Evolutionary conservation across 2,329 filamentous ascomycete genomes (phyloP).

Genomic region (Macroventuria anomochaeta): DNA sequence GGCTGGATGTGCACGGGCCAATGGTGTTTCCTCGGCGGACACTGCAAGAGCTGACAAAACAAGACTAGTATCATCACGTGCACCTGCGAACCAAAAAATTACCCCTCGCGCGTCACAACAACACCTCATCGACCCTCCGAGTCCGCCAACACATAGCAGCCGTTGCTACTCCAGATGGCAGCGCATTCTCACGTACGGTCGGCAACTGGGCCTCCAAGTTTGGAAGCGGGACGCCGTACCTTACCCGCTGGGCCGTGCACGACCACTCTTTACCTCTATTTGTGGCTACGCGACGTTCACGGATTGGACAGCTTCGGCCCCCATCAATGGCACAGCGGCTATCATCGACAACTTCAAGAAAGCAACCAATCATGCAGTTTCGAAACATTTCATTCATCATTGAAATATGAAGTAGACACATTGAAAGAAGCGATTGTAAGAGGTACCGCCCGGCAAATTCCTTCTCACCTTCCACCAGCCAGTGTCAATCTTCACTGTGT

Average conservation of each 20-base stretch:
- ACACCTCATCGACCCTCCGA: constrained; percentile 26
- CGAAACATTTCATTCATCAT: constrained; percentile 42
- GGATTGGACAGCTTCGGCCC: constrained; percentile 49
- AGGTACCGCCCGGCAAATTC: constrained; percentile 45
- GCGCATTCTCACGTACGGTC: constrained; percentile 1
- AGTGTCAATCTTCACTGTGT: constrained; percentile 40
- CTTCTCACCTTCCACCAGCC: constrained; percentile 36
- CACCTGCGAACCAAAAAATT: constrained; percentile 31
- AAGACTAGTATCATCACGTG: constrained; percentile 41
- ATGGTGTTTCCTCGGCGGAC: constrained; percentile 30
- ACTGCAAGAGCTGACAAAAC: constrained; percentile 9
- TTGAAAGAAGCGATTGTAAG: constrained; percentile 46
- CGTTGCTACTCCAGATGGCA: constrained; percentile 5
- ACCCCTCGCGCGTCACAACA: constrained; percentile 43
- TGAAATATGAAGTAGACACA: constrained; percentile 37
- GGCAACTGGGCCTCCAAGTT: constrained; percentile 16
- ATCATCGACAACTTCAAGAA: constrained; percentile 37
- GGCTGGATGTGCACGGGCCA: constrained; percentile 5
- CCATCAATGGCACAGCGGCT: constrained; percentile 50
- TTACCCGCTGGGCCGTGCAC: constrained; percentile 42
- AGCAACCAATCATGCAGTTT: constrained; percentile 41
- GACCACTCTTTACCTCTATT: constrained; percentile 47
- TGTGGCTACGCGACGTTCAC: constrained; percentile 49
- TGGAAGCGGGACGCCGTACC: constrained; percentile 32
- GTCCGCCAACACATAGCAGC: constrained; percentile 19